Conservation (phyloP, 805 yeast genomes). For the Ogataea sp. region DNA sequence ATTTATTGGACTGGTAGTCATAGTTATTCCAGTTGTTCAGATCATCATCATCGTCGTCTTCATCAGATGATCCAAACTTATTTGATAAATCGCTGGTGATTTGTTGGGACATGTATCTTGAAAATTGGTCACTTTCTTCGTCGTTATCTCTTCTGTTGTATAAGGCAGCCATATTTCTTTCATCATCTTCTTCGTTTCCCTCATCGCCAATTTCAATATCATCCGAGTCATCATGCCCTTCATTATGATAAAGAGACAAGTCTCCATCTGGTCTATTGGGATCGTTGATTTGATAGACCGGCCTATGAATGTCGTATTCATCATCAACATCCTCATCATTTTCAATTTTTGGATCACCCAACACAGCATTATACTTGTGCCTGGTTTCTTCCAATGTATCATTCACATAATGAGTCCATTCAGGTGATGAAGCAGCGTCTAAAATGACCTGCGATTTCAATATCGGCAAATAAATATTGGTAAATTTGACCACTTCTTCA, state of each 20-base stretch:
- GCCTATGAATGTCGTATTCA: conserved; percentile 13
- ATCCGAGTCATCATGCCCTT: conserved; percentile 5
- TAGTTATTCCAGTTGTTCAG: conserved; percentile 1
- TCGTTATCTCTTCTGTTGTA: conserved; percentile 17
- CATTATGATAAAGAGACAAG: neutral
- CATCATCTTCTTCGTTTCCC: conserved; percentile 12
- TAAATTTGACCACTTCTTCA: conserved; percentile 91
- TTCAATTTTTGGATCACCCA: conserved; percentile 41
- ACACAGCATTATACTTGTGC: conserved; percentile 86
- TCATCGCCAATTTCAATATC: conserved; percentile 3
- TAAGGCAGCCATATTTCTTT: conserved; percentile 11
- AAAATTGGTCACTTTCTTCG: conserved; percentile 43
- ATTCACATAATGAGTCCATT: conserved; percentile 79
- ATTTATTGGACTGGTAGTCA: neutral
- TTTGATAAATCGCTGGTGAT: conserved; percentile 46
- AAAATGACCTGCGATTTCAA: conserved; percentile 46
- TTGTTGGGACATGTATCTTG: conserved; percentile 73
- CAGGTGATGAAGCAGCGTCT: conserved; percentile 40
- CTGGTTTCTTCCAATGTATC: conserved; percentile 81
- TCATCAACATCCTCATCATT: conserved; percentile 28
- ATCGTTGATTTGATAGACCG: conserved; percentile 7
- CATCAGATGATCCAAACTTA: conserved; percentile 45
- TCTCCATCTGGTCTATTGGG: conserved; percentile 13
- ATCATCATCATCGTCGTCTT: conserved; percentile 43
- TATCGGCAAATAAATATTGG: conserved; percentile 51